Base-by-base conservation (phyloP, 805 yeast genomes). In the Pichia ethanolica region DNA sequence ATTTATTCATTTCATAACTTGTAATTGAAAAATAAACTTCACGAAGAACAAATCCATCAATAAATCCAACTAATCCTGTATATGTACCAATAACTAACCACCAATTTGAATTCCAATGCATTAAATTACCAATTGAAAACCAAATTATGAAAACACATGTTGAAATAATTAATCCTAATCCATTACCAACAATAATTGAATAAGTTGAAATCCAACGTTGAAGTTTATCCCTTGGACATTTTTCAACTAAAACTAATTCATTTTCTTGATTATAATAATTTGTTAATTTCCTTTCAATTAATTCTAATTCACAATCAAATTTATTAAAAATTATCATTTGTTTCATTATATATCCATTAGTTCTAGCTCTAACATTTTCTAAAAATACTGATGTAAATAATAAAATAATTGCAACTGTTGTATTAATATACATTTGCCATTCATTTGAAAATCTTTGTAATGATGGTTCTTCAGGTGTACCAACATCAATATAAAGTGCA, bases 71-170 rank as follows among this genome's bases (percentile, higher is more conserved):
- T 20, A 72, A 59, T 20, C 76, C 76, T 0, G 75, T 69, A 51
- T 72, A 72, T 1, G 76, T 71, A 42, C 76, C 76, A 51, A 71
- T 71, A 40, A 72, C 69, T 38, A 72, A 57, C 74, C 74, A 72
- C 76, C 75, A 72, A 49, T 69, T 60, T 44, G 61, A 65, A 53
- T 55, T 54, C 67, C 68, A 72, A 32, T 56, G 28, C 69, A 71
- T 61, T 14, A 59, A 47, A 36, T 55, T 44, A 39, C 76, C 76
- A 35, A 70, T 58, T 27, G 57, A 57, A 25, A 70, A 14, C 76
- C 76, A 72, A 26, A 55, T 64, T 11, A 55, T 57, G 46, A 72
- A 63, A 9, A 64, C 75, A 27, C 50, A 53, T 20, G 59, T 35
- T 11, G 71, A 63, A 40, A 72, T 58, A 5, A 61, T 39, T 1